These are phyloP conservation scores for Teunomyces panamensis DNA, from an alignment of 805 yeast genomes.

Conservation along the genomic window DNA sequence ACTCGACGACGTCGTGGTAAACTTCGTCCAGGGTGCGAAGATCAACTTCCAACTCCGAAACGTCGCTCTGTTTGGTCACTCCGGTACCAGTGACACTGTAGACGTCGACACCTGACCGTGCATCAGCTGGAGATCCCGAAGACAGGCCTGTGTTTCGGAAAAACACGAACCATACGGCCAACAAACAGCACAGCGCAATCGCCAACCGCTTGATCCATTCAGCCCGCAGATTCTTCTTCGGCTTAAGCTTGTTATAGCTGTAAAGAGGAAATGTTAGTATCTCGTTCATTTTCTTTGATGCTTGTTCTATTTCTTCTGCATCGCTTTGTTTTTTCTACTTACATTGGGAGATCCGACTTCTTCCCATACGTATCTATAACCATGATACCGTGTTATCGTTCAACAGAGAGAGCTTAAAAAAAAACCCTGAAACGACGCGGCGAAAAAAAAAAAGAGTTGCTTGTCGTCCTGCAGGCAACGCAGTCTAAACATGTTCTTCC, in stretches of 20 bases:
- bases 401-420: background rate
- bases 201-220: conserved; percentile 4
- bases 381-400: conserved; percentile 10
- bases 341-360: conserved; percentile 49
- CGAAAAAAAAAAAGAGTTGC: background rate
- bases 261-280: background rate
- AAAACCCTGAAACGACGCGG: background rate
- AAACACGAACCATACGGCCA: conserved; percentile 11
- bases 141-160: background rate
- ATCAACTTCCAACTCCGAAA: background rate
- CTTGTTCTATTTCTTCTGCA: too few species aligned
- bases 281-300: too few species aligned
- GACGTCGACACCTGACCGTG: conserved; percentile 13
- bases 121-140: background rate
- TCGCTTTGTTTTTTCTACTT: conserved; percentile 12
- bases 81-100: conserved; percentile 34
- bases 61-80: conserved; percentile 12
- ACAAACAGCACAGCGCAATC: background rate
- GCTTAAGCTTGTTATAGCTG: conserved; percentile 13
- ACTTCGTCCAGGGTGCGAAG: conserved; percentile 28
- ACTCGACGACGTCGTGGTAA: conserved; percentile 49
- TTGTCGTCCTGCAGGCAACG: background rate
- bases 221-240: conserved; percentile 7
- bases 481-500: conserved; percentile 30
- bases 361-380: conserved; percentile 34